Evolutionary conservation across 257 asterid species (phyloP).

Genomic region (Solanum paucissectum): DNA sequence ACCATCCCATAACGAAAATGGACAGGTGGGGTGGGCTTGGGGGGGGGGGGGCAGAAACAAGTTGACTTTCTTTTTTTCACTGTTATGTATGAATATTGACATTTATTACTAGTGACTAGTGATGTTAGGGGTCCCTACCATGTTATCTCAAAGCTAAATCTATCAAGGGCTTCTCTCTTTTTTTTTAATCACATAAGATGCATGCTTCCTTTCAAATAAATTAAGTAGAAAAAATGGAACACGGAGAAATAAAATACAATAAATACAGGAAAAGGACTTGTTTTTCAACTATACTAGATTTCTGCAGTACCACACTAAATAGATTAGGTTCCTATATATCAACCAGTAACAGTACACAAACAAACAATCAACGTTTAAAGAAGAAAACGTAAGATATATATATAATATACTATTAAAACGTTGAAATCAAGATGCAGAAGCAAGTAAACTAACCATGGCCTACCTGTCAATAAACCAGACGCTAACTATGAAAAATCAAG

Average conservation of each 20-base stretch:
- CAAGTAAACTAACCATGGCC: background rate
- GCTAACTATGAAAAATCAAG: background rate
- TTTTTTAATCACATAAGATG: background rate
- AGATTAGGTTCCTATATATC: background rate
- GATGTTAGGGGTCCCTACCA: conserved; percentile 1
- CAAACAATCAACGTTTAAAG: background rate
- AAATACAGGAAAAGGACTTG: background rate
- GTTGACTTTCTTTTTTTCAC: background rate
- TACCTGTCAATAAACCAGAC: background rate
- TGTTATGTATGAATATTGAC: background rate
- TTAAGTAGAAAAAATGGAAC: background rate
- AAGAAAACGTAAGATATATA: background rate
- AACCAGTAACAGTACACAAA: background rate
- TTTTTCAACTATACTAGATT: background rate
- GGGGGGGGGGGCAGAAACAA: background rate
- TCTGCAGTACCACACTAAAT: background rate
- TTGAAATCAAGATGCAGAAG: background rate
- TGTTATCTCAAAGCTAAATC: background rate
- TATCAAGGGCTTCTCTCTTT: background rate
- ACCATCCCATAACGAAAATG: background rate
- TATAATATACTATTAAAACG: background rate
- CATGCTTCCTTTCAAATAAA: background rate
- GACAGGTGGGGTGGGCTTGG: background rate
- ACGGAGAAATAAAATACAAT: background rate
- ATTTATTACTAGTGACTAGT: background rate